Evolutionary conservation across 805 yeast genomes (phyloP).

Genomic region (Wickerhamomyces mucosus): DNA sequence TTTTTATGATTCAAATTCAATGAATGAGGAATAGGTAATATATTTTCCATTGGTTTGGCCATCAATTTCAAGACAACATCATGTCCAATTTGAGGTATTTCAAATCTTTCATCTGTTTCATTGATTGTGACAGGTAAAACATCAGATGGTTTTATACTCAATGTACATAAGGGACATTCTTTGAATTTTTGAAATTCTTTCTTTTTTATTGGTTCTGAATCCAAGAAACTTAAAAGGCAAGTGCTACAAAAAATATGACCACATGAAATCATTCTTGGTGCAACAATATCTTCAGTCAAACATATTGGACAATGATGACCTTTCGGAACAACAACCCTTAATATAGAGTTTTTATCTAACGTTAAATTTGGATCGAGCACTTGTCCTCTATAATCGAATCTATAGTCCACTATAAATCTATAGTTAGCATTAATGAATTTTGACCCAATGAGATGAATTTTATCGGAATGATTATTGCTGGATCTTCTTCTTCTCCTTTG

Average conservation of each 20-base stretch:
- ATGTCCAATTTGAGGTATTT: conserved; percentile 46
- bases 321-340: conserved; percentile 66
- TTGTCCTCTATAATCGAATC: conserved; percentile 47
- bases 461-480: conserved; percentile 20
- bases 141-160: conserved; percentile 41
- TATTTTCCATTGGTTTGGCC: conserved; percentile 37
- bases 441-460: conserved; percentile 49
- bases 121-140: conserved; percentile 54
- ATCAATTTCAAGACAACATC: conserved; percentile 57
- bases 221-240: conserved; percentile 67
- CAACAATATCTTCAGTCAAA: conserved; percentile 70
- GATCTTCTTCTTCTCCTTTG: conserved; percentile 18
- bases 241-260: conserved; percentile 88
- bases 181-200: conserved; percentile 35
- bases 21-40: conserved; percentile 42
- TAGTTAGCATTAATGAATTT: conserved; percentile 75
- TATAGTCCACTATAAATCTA: conserved; percentile 67
- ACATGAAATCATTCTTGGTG: conserved; percentile 92
- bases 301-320: conserved; percentile 90
- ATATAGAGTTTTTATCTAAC: conserved; percentile 47
- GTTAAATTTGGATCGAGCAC: conserved; percentile 68
- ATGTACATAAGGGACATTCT: conserved; percentile 78
- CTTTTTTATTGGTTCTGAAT: conserved; percentile 32
- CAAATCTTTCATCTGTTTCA: conserved; percentile 42
- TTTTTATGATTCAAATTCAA: conserved; percentile 26